Percentiles rank a stretch among this genome's conserved stretches.
These are phyloP conservation scores for Lichina pygmaea DNA, from an alignment of 495 filamentous ascomycete species.

Conservation along the genomic window DNA sequence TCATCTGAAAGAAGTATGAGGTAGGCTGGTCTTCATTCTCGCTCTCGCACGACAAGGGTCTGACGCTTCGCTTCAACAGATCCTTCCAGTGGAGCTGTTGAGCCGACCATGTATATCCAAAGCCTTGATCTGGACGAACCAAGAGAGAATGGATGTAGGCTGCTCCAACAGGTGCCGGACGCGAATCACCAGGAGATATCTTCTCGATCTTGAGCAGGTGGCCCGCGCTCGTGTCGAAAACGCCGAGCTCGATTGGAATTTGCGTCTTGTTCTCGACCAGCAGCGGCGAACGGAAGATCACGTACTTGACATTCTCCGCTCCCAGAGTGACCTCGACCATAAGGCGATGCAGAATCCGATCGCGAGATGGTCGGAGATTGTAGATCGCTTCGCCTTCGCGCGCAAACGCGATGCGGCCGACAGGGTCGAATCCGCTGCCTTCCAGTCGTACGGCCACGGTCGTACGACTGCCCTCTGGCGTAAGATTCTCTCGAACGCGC, in stretches of 20 bases:
- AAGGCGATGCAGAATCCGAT: constrained; percentile 61
- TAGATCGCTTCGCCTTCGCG: constrained; percentile 86
- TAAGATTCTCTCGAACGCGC: constrained; percentile 73
- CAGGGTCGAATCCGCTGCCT: constrained; percentile 73
- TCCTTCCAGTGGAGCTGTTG: constrained; percentile 84
- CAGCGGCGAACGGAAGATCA: constrained; percentile 86
- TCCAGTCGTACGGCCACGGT: constrained; percentile 64
- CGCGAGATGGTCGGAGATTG: constrained; percentile 57
- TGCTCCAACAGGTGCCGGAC: constrained; percentile 79
- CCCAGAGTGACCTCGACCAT: constrained; percentile 82
- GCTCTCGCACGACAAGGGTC: constrained; percentile 62
- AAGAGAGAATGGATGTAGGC: constrained; percentile 74
- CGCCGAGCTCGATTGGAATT: constrained; percentile 83
- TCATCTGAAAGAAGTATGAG: constrained; percentile 90
- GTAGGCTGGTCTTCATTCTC: constrained; percentile 51
- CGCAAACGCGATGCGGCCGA: constrained; percentile 68
- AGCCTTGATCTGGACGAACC: constrained; percentile 84
- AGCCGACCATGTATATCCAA: constrained; percentile 83
- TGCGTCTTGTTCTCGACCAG: constrained; percentile 94
- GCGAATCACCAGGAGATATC: constrained; percentile 70
- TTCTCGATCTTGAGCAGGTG: constrained; percentile 95
- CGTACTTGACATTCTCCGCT: constrained; percentile 84
- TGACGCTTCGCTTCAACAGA: constrained; percentile 53
- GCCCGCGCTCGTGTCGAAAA: constrained; percentile 69
- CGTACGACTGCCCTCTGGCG: constrained; percentile 52